Base-by-base conservation (phyloP, 1,284 basidiomycete species). In the Pyrrhoderma noxium region DNA sequence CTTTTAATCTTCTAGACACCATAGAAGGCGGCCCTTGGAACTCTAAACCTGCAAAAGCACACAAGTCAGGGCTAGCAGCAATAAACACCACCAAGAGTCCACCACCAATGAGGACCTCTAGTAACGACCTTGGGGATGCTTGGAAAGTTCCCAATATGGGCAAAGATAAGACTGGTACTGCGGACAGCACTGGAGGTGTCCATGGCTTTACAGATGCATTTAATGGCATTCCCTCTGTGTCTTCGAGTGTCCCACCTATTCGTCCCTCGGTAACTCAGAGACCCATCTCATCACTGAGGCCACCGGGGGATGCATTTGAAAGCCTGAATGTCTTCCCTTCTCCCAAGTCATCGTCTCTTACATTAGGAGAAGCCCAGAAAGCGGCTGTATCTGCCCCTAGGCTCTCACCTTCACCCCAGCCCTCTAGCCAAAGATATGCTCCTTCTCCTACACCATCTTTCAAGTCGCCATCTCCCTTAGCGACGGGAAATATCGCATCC, bases 311-410 rank as follows among this genome's bases (percentile, higher is more conserved):
- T 63, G 87, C 87, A 2, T 90, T 90, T 58, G 84, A 85, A 43
- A 86, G 83, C 9, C 68, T 90, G 35, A 85, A 82, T 4, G 60
- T 86, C 14, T 64, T 68, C 51, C 57, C 66, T 19, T 64, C 74
- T 7, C 61, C 69, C 40, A 69, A 67, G 18, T 70, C 69, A 45
- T 70, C 74, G 3, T 69, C 76, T 16, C 83, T 79, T 21, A 89
- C 86, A 1, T 69, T 89, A 3, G 86, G 77, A n/a, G 85, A 89
- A 60, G 85, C 82, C 27, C 72, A 85, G 45, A 82, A 80, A 61
- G 64, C 60, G 50, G 61, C 57, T 45, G 56, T 48, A 47, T 49
- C 52, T 45, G 51, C 53, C 37, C 52, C 57, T 52, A 68, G 38
- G 59, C 45, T 64, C 60, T 23, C 70, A 60, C 37, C 56, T 11